Evolutionary conservation across 441 rosid genomes (phyloP).

Genomic region (Viola pubescens): DNA sequence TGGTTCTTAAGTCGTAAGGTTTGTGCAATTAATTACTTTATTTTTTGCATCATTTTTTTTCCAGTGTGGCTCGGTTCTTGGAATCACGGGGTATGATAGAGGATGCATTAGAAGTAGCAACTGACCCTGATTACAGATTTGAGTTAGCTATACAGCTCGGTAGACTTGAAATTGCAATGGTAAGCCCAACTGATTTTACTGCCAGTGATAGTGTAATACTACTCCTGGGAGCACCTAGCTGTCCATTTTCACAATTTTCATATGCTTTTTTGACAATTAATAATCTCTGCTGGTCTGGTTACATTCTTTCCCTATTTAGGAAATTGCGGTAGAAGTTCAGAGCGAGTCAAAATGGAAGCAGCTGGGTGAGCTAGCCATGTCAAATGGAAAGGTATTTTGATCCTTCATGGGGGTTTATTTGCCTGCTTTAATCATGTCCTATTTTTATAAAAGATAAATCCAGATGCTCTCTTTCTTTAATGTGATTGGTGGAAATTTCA

Average conservation of each 20-base stretch:
- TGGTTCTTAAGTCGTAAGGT: not conserved
- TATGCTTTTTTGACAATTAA: not conserved
- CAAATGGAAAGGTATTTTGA: constrained; percentile 73
- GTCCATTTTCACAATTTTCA: constrained; percentile 9
- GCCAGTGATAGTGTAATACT: not conserved
- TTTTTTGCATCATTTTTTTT: constrained; percentile 16
- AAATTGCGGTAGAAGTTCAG: constrained; percentile 74
- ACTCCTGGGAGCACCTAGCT: constrained; percentile 8
- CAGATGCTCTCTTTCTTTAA: not conserved
- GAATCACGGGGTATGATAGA: constrained; percentile 97
- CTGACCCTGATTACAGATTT: constrained; percentile 95
- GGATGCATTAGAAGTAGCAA: constrained; percentile 91
- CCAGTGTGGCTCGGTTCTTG: constrained; percentile 93
- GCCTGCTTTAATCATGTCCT: not conserved
- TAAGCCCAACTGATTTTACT: constrained; percentile 20
- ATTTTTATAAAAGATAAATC: not conserved
- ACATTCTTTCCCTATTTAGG: constrained; percentile 36
- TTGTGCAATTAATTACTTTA: constrained; percentile 9
- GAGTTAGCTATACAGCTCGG: constrained; percentile 96
- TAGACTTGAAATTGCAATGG: constrained; percentile 85
- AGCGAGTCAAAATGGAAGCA: constrained; percentile 97
- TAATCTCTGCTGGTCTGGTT: constrained; percentile 8
- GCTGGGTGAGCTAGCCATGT: constrained; percentile 95
- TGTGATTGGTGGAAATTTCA: not conserved
- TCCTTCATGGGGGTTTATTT: constrained; percentile 1